Conservation (phyloP, 176 grass and related monocot species). For the Alopecurus myosuroides region DNA sequence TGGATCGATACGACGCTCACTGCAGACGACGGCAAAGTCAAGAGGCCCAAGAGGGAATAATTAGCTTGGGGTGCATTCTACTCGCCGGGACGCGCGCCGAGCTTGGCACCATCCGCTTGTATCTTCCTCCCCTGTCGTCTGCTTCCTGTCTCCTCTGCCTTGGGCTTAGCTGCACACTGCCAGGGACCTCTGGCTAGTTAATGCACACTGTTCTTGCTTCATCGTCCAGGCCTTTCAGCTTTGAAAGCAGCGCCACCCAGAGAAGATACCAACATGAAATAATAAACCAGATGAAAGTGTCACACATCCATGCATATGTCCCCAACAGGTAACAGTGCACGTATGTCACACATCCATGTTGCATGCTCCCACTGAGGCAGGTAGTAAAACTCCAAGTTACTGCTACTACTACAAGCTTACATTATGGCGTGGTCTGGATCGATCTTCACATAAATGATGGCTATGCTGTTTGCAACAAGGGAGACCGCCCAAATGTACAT, state of each 20-base stretch:
- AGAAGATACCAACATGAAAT: slow-evolving; percentile 62
- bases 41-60: neutral
- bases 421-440: slow-evolving; percentile 4
- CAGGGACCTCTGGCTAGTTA: no score
- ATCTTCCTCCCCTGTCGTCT: slow-evolving; percentile 22
- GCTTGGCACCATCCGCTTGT: slow-evolving; percentile 27
- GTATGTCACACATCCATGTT: neutral
- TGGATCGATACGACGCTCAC: neutral
- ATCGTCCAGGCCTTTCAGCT: slow-evolving; percentile 15
- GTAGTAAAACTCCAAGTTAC: slow-evolving; percentile 15
- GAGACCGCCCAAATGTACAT: neutral
- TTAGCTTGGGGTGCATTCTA: neutral
- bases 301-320: no score
- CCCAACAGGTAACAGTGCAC: neutral
- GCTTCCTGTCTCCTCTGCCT: neutral
- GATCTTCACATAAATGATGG: slow-evolving; percentile 14
- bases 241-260: slow-evolving; percentile 38
- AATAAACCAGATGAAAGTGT: slow-evolving; percentile 8
- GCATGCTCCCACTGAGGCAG: slow-evolving; percentile 1
- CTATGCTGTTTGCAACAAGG: neutral
- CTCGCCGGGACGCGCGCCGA: slow-evolving; percentile 13
- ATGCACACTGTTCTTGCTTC: neutral
- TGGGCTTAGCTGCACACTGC: no score
- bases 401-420: no score
- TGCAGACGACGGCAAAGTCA: slow-evolving; percentile 15